Evolutionary conservation across 371 early-diverging fungal genomes (phyloP).

Genomic region (Mortierella sp.): DNA sequence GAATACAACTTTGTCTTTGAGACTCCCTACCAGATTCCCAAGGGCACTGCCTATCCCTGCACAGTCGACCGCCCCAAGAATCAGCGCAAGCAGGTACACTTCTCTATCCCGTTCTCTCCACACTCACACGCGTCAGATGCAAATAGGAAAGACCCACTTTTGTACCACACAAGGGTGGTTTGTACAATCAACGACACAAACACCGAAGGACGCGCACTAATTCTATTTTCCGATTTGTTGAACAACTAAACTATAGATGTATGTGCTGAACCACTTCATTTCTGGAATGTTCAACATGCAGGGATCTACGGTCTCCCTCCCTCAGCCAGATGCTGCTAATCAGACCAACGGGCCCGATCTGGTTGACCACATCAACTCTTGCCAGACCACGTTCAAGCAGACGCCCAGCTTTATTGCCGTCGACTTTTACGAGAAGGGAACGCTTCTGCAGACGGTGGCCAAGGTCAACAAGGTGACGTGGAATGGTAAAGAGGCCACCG

Average conservation of each 20-base stretch:
- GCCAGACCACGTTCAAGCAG: slow-evolving; percentile 63
- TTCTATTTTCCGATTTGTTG: not conserved
- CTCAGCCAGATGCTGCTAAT: slow-evolving; percentile 65
- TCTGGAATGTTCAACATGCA: slow-evolving; percentile 61
- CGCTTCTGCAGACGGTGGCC: slow-evolving; percentile 67
- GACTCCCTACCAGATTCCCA: slow-evolving; percentile 67
- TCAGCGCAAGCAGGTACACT: slow-evolving; percentile 38
- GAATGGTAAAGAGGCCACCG: slow-evolving; percentile 17
- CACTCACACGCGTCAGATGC: not conserved
- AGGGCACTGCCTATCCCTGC: slow-evolving; percentile 61
- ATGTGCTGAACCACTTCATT: slow-evolving; percentile 76
- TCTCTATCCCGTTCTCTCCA: not conserved
- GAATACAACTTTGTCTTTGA: slow-evolving; percentile 73
- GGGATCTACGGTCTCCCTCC: slow-evolving; percentile 58
- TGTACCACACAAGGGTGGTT: too few species aligned
- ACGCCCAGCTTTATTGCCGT: slow-evolving; percentile 82
- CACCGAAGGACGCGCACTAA: not conserved
- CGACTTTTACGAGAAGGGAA: slow-evolving; percentile 82
- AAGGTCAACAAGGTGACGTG: slow-evolving; percentile 76
- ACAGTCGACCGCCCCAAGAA: slow-evolving; percentile 66
- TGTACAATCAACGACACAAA: not conserved
- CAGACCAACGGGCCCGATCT: slow-evolving; percentile 65
- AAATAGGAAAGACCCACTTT: too few species aligned
- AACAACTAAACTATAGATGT: slow-evolving; percentile 55
- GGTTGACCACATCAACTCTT: slow-evolving; percentile 59